Conservation (phyloP, 78 protist genomes). For the Dictyostelium discoideum region DNA sequence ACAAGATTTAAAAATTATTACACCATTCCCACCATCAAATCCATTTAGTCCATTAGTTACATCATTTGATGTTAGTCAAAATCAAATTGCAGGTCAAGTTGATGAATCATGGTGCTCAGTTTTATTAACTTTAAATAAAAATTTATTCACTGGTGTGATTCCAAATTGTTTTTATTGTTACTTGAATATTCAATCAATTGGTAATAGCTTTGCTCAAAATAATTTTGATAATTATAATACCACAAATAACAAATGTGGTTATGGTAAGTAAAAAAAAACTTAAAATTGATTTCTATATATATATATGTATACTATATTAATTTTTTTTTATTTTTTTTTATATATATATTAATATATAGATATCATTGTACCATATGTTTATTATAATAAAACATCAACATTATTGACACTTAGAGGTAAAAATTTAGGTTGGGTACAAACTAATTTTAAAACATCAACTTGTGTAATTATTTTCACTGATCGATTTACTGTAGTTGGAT, state of each 20-base stretch:
- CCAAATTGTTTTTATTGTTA: slow-evolving; percentile 1
- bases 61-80: not conserved
- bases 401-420: not conserved
- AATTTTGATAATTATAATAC: not conserved
- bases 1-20: not conserved
- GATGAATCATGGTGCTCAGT: not conserved
- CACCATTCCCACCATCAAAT: not conserved
- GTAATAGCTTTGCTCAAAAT: not conserved
- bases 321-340: no score
- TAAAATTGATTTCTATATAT: no score
- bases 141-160: not conserved
- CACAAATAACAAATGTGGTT: not conserved
- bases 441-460: not conserved
- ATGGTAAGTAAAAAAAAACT: not conserved
- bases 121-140: not conserved
- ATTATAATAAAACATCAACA: not conserved
- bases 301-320: no score
- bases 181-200: not conserved
- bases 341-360: not conserved
- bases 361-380: not conserved
- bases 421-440: not conserved
- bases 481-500: not conserved
- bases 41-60: not conserved
- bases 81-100: not conserved
- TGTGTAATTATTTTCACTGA: not conserved